Percentiles rank a stretch among this genome's conserved stretches.
These are phyloP conservation scores for Globisporangium apiculatum DNA, from an alignment of 352 stramenopile species.

Conservation along the genomic window DNA sequence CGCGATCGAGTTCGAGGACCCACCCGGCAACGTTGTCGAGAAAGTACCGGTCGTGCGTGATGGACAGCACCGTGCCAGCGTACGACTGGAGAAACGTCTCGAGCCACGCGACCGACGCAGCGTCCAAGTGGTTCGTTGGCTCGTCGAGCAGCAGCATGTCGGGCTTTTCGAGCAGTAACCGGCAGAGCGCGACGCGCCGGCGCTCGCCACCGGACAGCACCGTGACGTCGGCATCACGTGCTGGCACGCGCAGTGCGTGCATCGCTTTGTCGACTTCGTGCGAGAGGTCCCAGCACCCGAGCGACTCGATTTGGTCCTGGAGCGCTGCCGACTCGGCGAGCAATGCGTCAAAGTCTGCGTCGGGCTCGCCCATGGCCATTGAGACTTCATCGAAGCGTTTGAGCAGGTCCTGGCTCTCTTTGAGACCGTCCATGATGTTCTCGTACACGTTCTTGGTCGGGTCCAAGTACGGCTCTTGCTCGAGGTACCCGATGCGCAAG, in stretches of 20 bases:
- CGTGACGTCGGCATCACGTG: constrained; percentile 55
- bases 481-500: constrained; percentile 82
- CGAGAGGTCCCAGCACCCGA: constrained; percentile 77
- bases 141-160: constrained; percentile 97
- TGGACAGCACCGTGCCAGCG: constrained; percentile 94
- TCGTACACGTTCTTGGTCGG: constrained; percentile 82
- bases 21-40: constrained; percentile 96
- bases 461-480: constrained; percentile 84
- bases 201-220: constrained; percentile 91
- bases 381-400: constrained; percentile 81
- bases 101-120: constrained; percentile 95
- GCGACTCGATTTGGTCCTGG: constrained; percentile 81
- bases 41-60: constrained; percentile 99
- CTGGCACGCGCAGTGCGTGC: constrained; percentile 64
- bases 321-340: constrained; percentile 81
- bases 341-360: constrained; percentile 86
- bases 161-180: constrained; percentile 94
- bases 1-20: constrained; percentile 97
- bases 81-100: constrained; percentile 96
- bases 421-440: constrained; percentile 88
- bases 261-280: constrained; percentile 84
- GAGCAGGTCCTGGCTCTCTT: constrained; percentile 77
- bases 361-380: constrained; percentile 85
- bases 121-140: constrained; percentile 98
- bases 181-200: constrained; percentile 93